Evolutionary conservation across 441 rosid species (phyloP), one percentile per base, ranked within the genome.

Genomic region (Iberis amara): DNA sequence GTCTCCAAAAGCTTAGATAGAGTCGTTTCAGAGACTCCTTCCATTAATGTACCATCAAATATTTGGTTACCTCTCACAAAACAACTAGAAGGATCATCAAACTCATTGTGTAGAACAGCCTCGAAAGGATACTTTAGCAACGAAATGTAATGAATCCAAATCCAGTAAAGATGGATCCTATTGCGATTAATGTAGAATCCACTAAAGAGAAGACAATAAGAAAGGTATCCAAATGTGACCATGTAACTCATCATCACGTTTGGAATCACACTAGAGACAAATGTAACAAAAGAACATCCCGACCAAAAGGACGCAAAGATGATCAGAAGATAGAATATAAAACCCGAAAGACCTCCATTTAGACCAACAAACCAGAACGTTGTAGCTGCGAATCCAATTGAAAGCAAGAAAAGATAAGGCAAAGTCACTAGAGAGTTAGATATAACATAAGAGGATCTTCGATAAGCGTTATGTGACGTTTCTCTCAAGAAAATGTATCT

Each of bases 181-280:
- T 83, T 78, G 0, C 86, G 73, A 39, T 57, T 83, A 27, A 83
- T 81, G 71, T 79, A 86, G 72, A 86, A 86, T 27, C 95, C 95
- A 11, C 92, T 83, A 39, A 86, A 81, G 47, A 86, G 89, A 5
- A 86, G 65, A 62, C 78, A 86, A 28, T 86, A 83, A 0, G 95
- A 89, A 3, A 86, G 58, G 23, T 81, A 78, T 0, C 89, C 85
- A 4, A 86, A 85, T 1, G 83, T 86, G 2, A 83, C 78, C 2
- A 82, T 81, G 78, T 79, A 86, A n/a, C 95, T 89, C 4, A 86
- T 64, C 89, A 83, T 78, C 12, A 86, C 89, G 27, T 86, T 77
- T 7, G 95, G 92, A 1, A 86, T 79, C 10, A 83, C 71, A 0
- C 91, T 92, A 0, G 95, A 86, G 4, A 81, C 74, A 55, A 86